Percentiles rank a stretch among this genome's conserved stretches.
These are phyloP conservation scores for Apiospora hydei DNA, from an alignment of 2,329 filamentous ascomycete species.

Conservation along the genomic window DNA sequence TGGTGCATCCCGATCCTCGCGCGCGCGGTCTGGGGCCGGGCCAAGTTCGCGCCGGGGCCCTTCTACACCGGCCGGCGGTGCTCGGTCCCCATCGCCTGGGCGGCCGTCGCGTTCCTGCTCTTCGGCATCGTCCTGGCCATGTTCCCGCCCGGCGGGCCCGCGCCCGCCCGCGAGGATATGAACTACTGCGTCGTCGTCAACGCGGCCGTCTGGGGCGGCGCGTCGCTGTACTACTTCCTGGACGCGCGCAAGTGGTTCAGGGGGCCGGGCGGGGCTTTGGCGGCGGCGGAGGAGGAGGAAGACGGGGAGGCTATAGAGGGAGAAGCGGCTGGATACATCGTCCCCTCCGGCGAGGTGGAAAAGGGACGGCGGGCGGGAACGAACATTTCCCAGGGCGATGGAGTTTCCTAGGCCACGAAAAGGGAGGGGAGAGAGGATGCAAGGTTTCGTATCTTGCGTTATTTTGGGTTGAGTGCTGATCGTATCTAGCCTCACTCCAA, in stretches of 20 bases:
- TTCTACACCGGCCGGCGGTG: conserved; percentile 19
- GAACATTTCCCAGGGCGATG: too few species aligned
- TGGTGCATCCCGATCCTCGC: conserved; percentile 19
- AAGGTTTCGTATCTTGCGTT: too few species aligned
- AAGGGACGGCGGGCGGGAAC: too few species aligned
- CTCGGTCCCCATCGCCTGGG: conserved; percentile 15
- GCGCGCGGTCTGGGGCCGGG: conserved; percentile 5
- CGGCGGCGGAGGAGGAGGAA: too few species aligned
- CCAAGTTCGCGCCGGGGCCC: conserved; percentile 7
- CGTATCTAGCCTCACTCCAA: too few species aligned
- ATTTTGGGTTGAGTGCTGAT: too few species aligned
- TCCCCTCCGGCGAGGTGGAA: too few species aligned
- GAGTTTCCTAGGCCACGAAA: too few species aligned
- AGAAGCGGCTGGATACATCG: not conserved
- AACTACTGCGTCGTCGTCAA: conserved; percentile 21
- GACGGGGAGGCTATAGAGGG: too few species aligned
- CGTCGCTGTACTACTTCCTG: conserved; percentile 17
- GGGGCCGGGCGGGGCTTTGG: not conserved
- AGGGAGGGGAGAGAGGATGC: too few species aligned
- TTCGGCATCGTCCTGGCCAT: conserved; percentile 18
- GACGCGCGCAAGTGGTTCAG: conserved; percentile 19
- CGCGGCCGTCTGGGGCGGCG: conserved; percentile 16
- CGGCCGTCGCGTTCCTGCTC: not conserved
- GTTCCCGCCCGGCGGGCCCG: conserved; percentile 1
- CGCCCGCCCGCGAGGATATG: not conserved